phyloP scores from a whole-genome alignment of 371 early-diverging fungal genomes.

The Nosema granulosis region DNA sequence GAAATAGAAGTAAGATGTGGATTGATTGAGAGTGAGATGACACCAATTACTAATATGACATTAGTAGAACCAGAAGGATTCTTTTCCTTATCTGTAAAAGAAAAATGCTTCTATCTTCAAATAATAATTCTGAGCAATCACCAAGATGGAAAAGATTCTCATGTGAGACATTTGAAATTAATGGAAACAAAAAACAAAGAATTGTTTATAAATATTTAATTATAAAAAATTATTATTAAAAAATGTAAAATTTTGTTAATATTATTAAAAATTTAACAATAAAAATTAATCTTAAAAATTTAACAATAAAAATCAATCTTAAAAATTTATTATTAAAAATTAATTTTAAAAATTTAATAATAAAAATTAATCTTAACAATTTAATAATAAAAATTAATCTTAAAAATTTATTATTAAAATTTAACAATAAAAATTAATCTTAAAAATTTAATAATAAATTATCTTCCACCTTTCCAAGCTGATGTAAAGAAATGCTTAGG shows the following conservation, averaged over 20 bases:
- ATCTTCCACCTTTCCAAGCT: constrained; percentile 24
- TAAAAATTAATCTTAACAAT: background rate
- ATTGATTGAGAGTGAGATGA: constrained; percentile 70
- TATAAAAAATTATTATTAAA: background rate
- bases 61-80: constrained; percentile 73
- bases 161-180: constrained; percentile 74
- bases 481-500: constrained; percentile 49
- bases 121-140: constrained; percentile 76
- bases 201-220: constrained; percentile 23
- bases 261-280: background rate
- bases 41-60: constrained; percentile 67
- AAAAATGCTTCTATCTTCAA: constrained; percentile 70
- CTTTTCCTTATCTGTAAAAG: constrained; percentile 69
- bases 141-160: constrained; percentile 81
- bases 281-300: background rate
- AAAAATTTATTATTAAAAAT: no score
- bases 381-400: background rate
- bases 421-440: background rate
- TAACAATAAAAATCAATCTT: background rate
- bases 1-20: constrained; percentile 73
- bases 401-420: constrained; percentile 4
- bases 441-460: constrained; percentile 17
- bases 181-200: constrained; percentile 38
- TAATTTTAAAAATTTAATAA: constrained; percentile 69
- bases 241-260: background rate